Base-by-base conservation (phyloP, 345 rosid species). In the Sonneratia alba region DNA sequence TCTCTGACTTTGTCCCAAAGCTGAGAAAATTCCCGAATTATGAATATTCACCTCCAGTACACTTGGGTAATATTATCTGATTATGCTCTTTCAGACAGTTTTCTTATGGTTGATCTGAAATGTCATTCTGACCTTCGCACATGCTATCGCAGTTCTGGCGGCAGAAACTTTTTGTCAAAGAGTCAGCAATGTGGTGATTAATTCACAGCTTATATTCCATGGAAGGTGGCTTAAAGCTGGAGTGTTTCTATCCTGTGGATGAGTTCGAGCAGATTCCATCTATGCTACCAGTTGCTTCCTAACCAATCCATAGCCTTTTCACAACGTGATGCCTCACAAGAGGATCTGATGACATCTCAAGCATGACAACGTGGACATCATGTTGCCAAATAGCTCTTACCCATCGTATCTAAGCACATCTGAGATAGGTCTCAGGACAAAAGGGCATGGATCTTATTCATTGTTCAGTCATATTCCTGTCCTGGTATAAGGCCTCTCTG, bases 21-120 rank as follows among this genome's bases (percentile, higher is more conserved):
- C 86, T 87, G 83, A 87, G 97, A 92, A 83, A 90, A 95, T 71
- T 81, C 85, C 62, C 83, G 97, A 64, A 87, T 89, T 85, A 91
- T 95, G 99, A 95, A 95, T 83, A 95, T 95, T 73, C 93, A 86
- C 83, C 92, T 95, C 19, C 89, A 89, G 75, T 92, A 86, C 83
- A 74, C 86, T 97, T 92, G 72, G 85, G 97, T 84, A 66, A 66
- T 47, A 7, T 48, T 32, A 49, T 56, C 14, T 4, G 16, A 55
- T 53, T 27, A 24, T 59, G 22, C 59, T 59, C 64, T 2, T 1
- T 24, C 14, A 3, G 13, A 3, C 3, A 59, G 16, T 7, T 32
- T 67, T 19, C 15, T 7, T 2, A 36, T 66, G 68, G 22, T 38
- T 12, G 22, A 65, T 36, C 21, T 18, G 9, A 65, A 3, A 10